A percentile compares a stretch with the other conserved stretches of the same genome.
phyloP scores from a whole-genome alignment of 805 yeast species.

The Suhomyces vadensis region DNA sequence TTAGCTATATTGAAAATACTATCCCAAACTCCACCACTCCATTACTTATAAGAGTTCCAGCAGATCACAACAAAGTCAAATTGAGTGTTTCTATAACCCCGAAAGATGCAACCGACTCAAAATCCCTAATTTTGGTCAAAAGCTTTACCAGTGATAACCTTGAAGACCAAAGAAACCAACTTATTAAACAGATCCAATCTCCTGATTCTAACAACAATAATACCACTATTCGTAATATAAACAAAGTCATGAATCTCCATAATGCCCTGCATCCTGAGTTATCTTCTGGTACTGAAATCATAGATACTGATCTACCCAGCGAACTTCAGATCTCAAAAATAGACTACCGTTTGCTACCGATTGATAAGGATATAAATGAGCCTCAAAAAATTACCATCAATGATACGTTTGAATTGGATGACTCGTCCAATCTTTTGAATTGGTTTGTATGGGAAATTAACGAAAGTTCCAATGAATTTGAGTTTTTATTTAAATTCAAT shows the following conservation, averaged over 20 bases:
- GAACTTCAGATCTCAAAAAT: conserved; percentile 25
- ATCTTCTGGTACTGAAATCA: neutral
- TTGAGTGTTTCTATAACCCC: conserved; percentile 28
- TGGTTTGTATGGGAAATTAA: conserved; percentile 30
- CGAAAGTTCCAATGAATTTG: conserved; percentile 13
- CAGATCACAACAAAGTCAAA: conserved; percentile 26
- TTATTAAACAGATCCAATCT: conserved; percentile 6
- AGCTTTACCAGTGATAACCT: conserved; percentile 17
- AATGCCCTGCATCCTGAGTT: neutral
- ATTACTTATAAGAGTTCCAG: conserved; percentile 30
- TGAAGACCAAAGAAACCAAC: conserved; percentile 12
- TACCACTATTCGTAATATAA: neutral
- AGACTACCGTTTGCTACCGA: conserved; percentile 26
- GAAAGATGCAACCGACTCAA: conserved; percentile 7
- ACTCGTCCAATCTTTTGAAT: conserved; percentile 18
- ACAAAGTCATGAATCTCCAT: neutral
- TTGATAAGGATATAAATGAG: conserved; percentile 16
- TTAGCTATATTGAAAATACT: conserved; percentile 25
- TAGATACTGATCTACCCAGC: neutral
- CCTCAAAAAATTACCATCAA: conserved; percentile 29
- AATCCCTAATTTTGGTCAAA: conserved; percentile 35
- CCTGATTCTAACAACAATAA: neutral
- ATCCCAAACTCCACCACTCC: conserved; percentile 21
- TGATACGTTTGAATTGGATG: conserved; percentile 22
- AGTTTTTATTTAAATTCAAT: conserved; percentile 24